Evolutionary conservation across 225 moss, liverwort and hornwort species (phyloP).

Genomic region (Rhytidiadelphus loreus): DNA sequence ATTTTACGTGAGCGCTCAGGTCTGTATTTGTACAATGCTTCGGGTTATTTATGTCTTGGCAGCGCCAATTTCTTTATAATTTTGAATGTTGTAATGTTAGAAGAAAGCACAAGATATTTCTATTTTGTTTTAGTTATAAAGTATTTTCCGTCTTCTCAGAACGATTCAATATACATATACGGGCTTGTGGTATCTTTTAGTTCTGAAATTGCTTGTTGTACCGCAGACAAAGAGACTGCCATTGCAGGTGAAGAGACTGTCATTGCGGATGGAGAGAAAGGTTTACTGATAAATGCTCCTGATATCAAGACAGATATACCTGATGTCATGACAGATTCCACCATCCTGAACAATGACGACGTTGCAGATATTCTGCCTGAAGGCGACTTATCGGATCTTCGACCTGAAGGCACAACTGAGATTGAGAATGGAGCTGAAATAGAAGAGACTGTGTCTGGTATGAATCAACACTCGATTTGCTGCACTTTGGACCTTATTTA

Average conservation of each 20-base stretch:
- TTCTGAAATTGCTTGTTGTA: neutral
- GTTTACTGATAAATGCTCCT: neutral
- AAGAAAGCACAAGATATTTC: neutral
- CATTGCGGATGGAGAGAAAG: conserved; percentile 18
- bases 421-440: neutral
- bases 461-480: neutral
- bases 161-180: neutral
- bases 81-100: neutral
- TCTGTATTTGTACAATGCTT: neutral
- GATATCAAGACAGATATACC: conserved; percentile 3
- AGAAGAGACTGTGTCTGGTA: conserved; percentile 10
- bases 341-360: neutral
- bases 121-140: neutral
- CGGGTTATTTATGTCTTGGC: neutral
- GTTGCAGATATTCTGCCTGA: neutral
- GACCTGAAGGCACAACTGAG: neutral
- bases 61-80: neutral
- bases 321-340: neutral
- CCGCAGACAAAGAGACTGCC: conserved; percentile 18
- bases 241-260: conserved; percentile 19
- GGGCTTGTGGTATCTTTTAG: neutral
- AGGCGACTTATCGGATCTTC: neutral
- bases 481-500: neutral
- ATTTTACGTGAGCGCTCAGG: conserved; percentile 26
- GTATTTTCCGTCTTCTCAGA: neutral